Base-by-base conservation (phyloP, 352 stramenopile genomes). In the Phytophthora palmivora region DNA sequence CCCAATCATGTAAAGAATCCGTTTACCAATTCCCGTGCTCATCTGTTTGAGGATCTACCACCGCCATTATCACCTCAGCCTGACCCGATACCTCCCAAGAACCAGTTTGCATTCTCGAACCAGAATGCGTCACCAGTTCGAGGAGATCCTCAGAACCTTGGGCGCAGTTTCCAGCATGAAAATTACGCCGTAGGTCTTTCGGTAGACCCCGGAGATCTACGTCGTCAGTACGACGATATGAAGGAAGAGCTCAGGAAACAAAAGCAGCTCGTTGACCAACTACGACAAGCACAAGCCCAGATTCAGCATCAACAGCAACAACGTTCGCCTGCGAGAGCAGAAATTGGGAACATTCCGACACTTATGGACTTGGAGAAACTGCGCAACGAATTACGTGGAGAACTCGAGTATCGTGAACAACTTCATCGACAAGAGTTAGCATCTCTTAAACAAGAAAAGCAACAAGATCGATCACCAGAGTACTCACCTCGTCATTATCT, bases 281-380 rank as follows among this genome's bases (percentile, higher is more conserved):
- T 89, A 22, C 66, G 52, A 0, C 65, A 78, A 51, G 66, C 75
- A 5, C 74, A 87, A 38, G 61, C 28, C 0, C 71, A 85, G 43
- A 64, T 87, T 6, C 76, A 88, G 15, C 72, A 79, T 32, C 67
- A 82, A 32, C 64, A 76, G 18, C 65, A 82, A 28, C 60, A 72
- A 6, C 50, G 21, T n/a, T 65, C 51, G 0, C 58, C 66, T 12
- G 42, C 45, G 3, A 22, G 48, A 2, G 33, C 44, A 5, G 52
- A 60, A 30, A 70, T 26, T 16, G 45, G 36, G 10, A 63, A 28
- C 46, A 53, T 59, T 1, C 67, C 67, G 6, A 86, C 77, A 21
- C 38, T 87, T 11, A 73, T 74, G 14, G 79, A 88, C 45, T 60
- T 91, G n/a, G 77, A 91, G 42, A 70, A 76, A 32, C 63, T 90